Percentiles rank a stretch among this genome's conserved stretches.
Conservation (phyloP, 208 protist genomes). For the Acanthamoeba lenticulata region DNA sequence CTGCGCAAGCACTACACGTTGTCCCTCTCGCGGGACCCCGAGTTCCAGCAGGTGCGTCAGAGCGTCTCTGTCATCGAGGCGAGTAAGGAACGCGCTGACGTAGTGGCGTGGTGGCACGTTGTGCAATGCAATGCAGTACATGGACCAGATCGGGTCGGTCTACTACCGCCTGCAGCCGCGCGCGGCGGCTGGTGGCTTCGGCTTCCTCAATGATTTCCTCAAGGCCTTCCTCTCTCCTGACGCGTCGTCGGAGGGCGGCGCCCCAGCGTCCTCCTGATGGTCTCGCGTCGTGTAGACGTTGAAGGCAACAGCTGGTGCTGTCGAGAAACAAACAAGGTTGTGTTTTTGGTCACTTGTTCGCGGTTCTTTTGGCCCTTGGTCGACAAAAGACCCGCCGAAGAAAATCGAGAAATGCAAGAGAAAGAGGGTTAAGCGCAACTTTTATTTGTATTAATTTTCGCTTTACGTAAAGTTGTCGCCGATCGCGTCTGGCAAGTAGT, state of each 20-base stretch:
- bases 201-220: conserved; percentile 35
- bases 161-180: conserved; percentile 32
- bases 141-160: not conserved
- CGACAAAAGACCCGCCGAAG: no score
- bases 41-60: not conserved
- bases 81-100: not conserved
- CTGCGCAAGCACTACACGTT: not conserved
- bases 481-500: no score
- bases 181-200: not conserved
- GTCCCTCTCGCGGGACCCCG: not conserved
- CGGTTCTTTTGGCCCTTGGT: no score
- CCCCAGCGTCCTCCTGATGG: no score
- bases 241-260: not conserved
- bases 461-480: no score
- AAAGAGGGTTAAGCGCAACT: no score
- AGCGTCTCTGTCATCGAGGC: not conserved
- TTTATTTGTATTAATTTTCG: no score
- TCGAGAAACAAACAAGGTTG: no score
- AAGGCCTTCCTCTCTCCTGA: conserved; percentile 36
- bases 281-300: no score
- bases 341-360: no score
- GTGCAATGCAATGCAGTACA: conserved; percentile 19
- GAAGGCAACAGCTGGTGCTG: no score
- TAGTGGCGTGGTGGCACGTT: not conserved
- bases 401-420: no score